Base-by-base conservation (phyloP, 768 basidiomycete genomes). In the Lactarius evosmus region DNA sequence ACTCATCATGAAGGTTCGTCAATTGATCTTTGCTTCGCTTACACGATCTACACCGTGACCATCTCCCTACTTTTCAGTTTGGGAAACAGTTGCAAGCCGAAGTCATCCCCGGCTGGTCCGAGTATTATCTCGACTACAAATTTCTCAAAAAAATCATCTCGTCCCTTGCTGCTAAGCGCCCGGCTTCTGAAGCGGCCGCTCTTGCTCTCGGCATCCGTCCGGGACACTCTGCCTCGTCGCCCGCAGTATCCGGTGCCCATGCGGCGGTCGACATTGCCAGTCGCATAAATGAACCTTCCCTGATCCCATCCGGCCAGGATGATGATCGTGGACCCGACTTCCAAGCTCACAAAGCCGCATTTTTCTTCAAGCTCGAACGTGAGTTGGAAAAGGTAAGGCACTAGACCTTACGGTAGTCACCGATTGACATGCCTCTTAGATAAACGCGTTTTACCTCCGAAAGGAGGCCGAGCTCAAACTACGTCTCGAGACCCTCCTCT, bases 81-180 rank as follows among this genome's bases (percentile, higher is more conserved):
- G 97, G 97, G 70, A 99, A 99, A 80, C 90, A 93, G 66, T 94
- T 99, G 66, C 95, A 94, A 75, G 86, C 90, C 33, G 91, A 96
- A 74, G 94, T 97, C 79, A 87, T 98, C 60, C 95, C 96, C 57
- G 96, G 95, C 78, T 99, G 96, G 96, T 93, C 92, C 32, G 74
- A 80, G 49, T 93, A 92, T 79, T 98, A 98, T 77, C 85, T 98
- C 64, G 95, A 98, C 78, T 99, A 99, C 84, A 99, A 99, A 80
- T 90, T 89, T 71, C 82, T 97, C 74, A 97, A 97, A 79, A 94
- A 98, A 83, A 98, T 98, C 71, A 95, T 99, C 71, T 96, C 95
- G 65, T 97, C 95, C 16, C 84, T 98, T 66, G 86, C 87, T 56
- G 89, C 91, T 33, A 91, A 94, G 74, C 85, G 92, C 63, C 93